Evolutionary conservation across 768 basidiomycete genomes (phyloP).

Genomic region (Mycena capillaripes): DNA sequence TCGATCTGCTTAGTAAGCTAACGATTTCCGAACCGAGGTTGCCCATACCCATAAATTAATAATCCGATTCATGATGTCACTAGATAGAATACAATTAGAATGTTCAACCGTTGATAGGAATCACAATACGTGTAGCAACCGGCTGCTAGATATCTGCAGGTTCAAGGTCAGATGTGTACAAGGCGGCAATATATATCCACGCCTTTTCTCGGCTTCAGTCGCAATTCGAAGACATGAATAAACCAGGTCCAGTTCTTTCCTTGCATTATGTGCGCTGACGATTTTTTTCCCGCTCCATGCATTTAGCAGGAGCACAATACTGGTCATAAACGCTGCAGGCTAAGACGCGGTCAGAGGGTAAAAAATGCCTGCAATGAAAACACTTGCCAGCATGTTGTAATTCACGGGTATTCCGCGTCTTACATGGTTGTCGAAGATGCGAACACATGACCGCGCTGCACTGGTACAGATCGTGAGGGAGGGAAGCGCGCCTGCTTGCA

Average conservation of each 20-base stretch:
- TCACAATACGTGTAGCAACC: constrained; percentile 24
- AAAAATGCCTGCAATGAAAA: neutral
- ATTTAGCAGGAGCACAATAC: constrained; percentile 62
- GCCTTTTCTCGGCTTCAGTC: constrained; percentile 7
- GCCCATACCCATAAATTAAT: too few species aligned
- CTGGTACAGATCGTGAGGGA: constrained; percentile 80
- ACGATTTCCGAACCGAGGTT: too few species aligned
- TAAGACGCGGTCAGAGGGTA: constrained; percentile 13
- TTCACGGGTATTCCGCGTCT: constrained; percentile 24
- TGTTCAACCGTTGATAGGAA: neutral
- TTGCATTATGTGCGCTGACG: constrained; percentile 46
- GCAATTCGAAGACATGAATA: constrained; percentile 52
- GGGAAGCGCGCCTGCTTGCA: constrained; percentile 54
- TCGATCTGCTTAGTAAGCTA: too few species aligned
- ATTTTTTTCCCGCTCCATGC: constrained; percentile 59
- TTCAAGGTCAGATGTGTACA: neutral
- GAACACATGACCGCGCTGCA: constrained; percentile 73
- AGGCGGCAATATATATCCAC: neutral
- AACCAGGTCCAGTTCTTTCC: constrained; percentile 58
- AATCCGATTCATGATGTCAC: constrained; percentile 27
- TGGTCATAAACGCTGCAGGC: constrained; percentile 39
- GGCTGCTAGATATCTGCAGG: constrained; percentile 12
- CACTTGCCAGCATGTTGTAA: constrained; percentile 34
- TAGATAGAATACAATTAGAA: neutral
- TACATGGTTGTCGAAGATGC: constrained; percentile 63